These are phyloP conservation scores for Zygoascus ofunaensis DNA, from an alignment of 805 yeast genomes.

Conservation along the genomic window DNA sequence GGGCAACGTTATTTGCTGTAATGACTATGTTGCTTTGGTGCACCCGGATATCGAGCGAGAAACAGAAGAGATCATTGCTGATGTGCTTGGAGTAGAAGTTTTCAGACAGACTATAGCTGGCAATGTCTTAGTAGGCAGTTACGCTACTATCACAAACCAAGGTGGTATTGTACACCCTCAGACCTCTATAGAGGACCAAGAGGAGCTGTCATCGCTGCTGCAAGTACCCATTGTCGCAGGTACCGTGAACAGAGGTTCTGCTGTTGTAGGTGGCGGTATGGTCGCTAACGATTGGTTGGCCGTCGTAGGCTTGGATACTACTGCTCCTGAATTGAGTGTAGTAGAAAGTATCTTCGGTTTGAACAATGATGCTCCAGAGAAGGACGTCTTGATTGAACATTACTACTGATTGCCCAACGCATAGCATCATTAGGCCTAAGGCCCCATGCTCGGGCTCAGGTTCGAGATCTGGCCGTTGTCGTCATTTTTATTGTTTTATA, in stretches of 20 bases:
- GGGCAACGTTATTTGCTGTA: slow-evolving; percentile 97
- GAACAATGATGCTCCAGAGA: slow-evolving; percentile 32
- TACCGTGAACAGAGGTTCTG: slow-evolving; percentile 93
- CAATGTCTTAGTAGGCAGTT: slow-evolving; percentile 93
- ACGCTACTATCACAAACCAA: slow-evolving; percentile 89
- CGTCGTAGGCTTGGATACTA: slow-evolving; percentile 92
- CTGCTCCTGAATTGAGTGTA: slow-evolving; percentile 97
- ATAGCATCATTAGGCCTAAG: too few relatives aligned
- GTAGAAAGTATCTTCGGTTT: slow-evolving; percentile 80
- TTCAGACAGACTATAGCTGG: slow-evolving; percentile 99
- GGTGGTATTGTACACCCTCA: slow-evolving; percentile 99
- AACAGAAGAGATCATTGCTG: slow-evolving; percentile 97
- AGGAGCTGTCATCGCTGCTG: slow-evolving; percentile 86
- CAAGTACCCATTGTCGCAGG: slow-evolving; percentile 99
- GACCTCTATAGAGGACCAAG: slow-evolving; percentile 95
- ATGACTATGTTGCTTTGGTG: slow-evolving; percentile 96
- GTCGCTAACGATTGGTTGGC: slow-evolving; percentile 98
- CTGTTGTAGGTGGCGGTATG: slow-evolving; percentile 98
- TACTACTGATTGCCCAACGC: slow-evolving; percentile 28
- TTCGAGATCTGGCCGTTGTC: too few relatives aligned
- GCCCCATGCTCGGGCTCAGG: too few relatives aligned
- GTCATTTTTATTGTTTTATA: too few relatives aligned
- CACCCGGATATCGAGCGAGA: slow-evolving; percentile 99
- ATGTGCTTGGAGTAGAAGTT: slow-evolving; percentile 96
- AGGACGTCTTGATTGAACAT: slow-evolving; percentile 32